Percentiles rank a stretch among this genome's conserved stretches.
Conservation (phyloP, 345 rosid genomes). For the Pugionium dolabratum region DNA sequence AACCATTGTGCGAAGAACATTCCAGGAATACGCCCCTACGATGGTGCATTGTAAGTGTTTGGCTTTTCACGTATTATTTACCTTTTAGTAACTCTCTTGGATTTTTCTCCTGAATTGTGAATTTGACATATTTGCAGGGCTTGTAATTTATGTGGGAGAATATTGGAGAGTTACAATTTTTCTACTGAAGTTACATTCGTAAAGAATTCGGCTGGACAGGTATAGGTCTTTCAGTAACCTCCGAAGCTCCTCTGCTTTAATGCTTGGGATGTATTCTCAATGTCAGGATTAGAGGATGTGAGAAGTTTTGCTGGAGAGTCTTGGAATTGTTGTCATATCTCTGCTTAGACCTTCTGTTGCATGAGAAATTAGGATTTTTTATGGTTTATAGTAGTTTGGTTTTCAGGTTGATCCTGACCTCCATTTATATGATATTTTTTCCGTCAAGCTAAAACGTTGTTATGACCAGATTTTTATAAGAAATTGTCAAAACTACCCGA, state of each 20-base stretch:
- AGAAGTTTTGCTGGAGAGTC: neutral
- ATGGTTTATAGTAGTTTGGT: neutral
- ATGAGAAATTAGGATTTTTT: slow-evolving; percentile 3
- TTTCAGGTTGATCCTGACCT: neutral
- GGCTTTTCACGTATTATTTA: no score
- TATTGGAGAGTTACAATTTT: slow-evolving; percentile 38
- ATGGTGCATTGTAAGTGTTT: slow-evolving; percentile 38
- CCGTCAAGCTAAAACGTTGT: no score
- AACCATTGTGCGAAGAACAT: slow-evolving; percentile 32
- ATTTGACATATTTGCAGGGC: slow-evolving; percentile 20
- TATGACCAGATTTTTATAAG: no score
- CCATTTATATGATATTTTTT: neutral
- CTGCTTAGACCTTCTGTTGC: neutral
- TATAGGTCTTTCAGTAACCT: neutral
- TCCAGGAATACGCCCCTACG: slow-evolving; percentile 37
- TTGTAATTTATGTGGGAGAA: slow-evolving; percentile 39
- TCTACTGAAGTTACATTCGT: slow-evolving; percentile 38
- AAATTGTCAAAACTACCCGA: no score
- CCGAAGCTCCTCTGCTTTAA: neutral
- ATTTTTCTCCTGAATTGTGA: neutral
- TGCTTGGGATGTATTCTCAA: neutral
- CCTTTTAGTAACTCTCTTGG: neutral
- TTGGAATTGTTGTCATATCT: neutral
- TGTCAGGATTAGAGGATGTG: neutral
- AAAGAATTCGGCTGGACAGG: slow-evolving; percentile 47